Percentiles rank a stretch among this genome's conserved stretches.
Evolutionary conservation across 169 alveolate species (phyloP).

Genomic region (Cryptosporidium canis): DNA sequence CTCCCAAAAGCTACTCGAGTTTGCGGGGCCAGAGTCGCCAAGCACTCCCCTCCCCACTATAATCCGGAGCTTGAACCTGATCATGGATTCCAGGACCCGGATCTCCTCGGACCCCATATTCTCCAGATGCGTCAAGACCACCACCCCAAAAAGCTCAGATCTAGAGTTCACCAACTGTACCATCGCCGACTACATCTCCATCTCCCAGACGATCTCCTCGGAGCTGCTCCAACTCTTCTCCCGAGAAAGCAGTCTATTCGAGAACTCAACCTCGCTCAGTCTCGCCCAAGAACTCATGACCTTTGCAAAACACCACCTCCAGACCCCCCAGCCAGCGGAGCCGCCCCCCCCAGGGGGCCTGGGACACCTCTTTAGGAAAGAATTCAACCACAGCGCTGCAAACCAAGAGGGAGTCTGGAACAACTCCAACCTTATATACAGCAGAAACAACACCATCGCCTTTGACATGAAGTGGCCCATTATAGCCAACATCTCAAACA

Average conservation of each 20-base stretch:
- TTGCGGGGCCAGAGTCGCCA: neutral
- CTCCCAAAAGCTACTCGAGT: neutral
- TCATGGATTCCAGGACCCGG: neutral
- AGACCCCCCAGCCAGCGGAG: conserved; percentile 1
- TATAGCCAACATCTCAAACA: conserved; percentile 30
- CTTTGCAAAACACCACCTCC: conserved; percentile 3
- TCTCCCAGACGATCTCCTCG: neutral
- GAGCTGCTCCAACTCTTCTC: neutral
- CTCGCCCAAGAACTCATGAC: conserved; percentile 32
- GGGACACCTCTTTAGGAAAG: conserved; percentile 18
- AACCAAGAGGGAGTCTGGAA: neutral
- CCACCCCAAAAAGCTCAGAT: neutral
- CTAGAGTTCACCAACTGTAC: conserved; percentile 1
- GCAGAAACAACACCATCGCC: conserved; percentile 20
- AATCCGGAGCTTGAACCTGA: neutral
- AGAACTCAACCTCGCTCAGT: neutral
- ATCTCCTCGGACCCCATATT: neutral
- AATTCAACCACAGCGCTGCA: neutral
- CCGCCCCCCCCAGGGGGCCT: conserved; percentile 57
- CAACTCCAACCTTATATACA: neutral
- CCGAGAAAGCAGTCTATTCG: neutral
- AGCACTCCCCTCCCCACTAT: neutral
- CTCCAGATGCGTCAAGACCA: neutral
- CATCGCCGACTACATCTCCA: neutral
- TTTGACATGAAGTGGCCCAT: conserved; percentile 30